phyloP scores from a whole-genome alignment of 257 asterid genomes.

The Nicotiana sylvestris region DNA sequence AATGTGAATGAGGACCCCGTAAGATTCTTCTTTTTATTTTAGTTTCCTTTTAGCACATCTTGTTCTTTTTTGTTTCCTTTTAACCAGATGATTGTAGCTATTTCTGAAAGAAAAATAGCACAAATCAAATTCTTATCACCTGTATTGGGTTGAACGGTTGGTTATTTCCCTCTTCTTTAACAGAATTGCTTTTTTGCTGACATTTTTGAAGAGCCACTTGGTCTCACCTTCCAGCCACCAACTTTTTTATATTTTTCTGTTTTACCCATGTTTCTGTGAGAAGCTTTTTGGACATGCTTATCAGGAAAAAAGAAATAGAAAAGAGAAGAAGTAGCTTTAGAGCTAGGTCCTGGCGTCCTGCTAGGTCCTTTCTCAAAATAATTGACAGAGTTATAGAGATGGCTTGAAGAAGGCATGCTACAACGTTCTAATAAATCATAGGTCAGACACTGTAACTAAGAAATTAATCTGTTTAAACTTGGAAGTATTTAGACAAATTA shows the following conservation, averaged over 20 bases:
- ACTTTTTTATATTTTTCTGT: neutral
- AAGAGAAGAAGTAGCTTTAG: neutral
- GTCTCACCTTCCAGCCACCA: neutral
- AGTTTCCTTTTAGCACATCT: slow-evolving; percentile 13
- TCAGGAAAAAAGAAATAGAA: neutral
- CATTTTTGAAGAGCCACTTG: neutral
- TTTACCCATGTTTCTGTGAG: neutral
- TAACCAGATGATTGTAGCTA: neutral
- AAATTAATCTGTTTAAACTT: neutral
- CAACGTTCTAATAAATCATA: neutral
- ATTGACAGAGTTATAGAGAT: neutral
- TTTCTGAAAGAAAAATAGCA: neutral
- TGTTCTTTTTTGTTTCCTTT: neutral
- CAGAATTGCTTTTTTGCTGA: neutral
- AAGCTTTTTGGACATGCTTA: neutral
- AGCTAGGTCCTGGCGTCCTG: neutral
- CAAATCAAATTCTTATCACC: neutral
- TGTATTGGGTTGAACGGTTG: neutral
- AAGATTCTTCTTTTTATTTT: slow-evolving; percentile 24
- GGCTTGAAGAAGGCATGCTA: neutral
- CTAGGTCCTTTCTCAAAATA: neutral
- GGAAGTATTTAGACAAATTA: neutral
- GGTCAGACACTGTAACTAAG: neutral
- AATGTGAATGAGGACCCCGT: slow-evolving; percentile 30
- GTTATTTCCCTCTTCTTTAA: neutral